A percentile compares a stretch with the other conserved stretches of the same genome.
phyloP scores from a whole-genome alignment of 1,139 yeast genomes.

The Sugiyamaella grinbergsii region DNA sequence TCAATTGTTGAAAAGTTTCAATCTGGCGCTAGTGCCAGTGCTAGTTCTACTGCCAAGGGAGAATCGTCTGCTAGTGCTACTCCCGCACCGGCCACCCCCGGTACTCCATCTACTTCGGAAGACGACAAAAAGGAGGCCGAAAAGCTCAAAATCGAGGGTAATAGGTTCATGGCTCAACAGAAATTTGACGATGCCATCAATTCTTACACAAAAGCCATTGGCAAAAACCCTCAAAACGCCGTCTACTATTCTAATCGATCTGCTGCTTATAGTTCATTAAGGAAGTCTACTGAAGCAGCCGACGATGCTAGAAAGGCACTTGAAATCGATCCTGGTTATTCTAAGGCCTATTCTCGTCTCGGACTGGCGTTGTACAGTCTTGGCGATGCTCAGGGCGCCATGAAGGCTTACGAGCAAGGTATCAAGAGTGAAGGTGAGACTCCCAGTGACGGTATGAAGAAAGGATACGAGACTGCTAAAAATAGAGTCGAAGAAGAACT shows the following conservation, averaged over 20 bases:
- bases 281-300: slow-evolving; percentile 75
- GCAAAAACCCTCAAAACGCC: slow-evolving; percentile 67
- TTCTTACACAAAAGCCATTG: slow-evolving; percentile 82
- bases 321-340: slow-evolving; percentile 71
- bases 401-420: slow-evolving; percentile 89
- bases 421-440: slow-evolving; percentile 81
- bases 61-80: slow-evolving; percentile 35
- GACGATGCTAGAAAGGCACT: slow-evolving; percentile 83
- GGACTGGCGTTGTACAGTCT: slow-evolving; percentile 91
- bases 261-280: slow-evolving; percentile 86
- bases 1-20: slow-evolving; percentile 37
- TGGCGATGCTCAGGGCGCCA: slow-evolving; percentile 84
- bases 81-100: slow-evolving; percentile 26
- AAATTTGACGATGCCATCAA: slow-evolving; percentile 70
- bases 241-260: slow-evolving; percentile 93
- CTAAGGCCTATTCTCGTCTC: slow-evolving; percentile 92
- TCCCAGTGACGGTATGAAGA: slow-evolving; percentile 87
- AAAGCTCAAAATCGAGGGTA: slow-evolving; percentile 82
- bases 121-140: slow-evolving; percentile 71
- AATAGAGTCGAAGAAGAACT: slow-evolving; percentile 77
- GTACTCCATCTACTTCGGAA: slow-evolving; percentile 39
- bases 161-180: slow-evolving; percentile 82
- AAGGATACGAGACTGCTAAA: slow-evolving; percentile 92
- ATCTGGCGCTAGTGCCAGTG: slow-evolving; percentile 2
- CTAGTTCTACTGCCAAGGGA: not conserved